Base-by-base conservation (phyloP, 176 grass and related monocot genomes). In the Olyra latifolia region DNA sequence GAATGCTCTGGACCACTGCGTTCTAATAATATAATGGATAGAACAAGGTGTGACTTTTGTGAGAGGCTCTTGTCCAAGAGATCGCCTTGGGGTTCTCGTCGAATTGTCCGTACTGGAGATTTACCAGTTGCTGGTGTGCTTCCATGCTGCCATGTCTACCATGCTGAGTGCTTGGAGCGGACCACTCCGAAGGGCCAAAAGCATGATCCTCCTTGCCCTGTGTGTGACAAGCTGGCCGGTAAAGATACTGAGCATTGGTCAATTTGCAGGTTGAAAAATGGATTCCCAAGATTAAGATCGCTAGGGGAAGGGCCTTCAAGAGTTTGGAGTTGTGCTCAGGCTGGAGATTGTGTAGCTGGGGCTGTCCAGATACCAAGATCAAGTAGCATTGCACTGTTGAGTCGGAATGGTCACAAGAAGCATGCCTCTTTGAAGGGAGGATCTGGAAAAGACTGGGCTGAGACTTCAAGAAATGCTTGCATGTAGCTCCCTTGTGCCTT, bases 111-210 rank as follows among this genome's bases (percentile, higher is more conserved):
- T 15, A 91, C 79, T 56, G 84, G 83, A 74, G 94, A 97, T 84
- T 75, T 91, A 64, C 94, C 94, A 27, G 79, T 87, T 20, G 69
- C 82, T 10, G 78, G 91, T 80, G 85, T 97, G 84, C 91, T 97
- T 25, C 87, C 88, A 19, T 97, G 94, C 60, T 82, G 68, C 63
- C 90, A 97, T 87, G 88, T 93, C n/a, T 97, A 91, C 46, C 94
- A 93, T 77, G 88, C 88, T 35, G 94, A 97, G 56, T 93, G 91
- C 76, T 89, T 97, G 81, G 94, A 97, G 38, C 68, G 84, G 38
- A 74, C 84, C 11, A 84, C 88, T 32, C 87, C 94, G 22, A 97
- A 97, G 68, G 68, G 73, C 46, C 80, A 86, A 45, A 93, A 89
- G 45, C 83, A 89, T 77, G 91, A 93, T 30, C 94, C 94, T 53